Evolutionary conservation across 2,329 filamentous ascomycete species (phyloP).

Genomic region (Emmonsia crescens): DNA sequence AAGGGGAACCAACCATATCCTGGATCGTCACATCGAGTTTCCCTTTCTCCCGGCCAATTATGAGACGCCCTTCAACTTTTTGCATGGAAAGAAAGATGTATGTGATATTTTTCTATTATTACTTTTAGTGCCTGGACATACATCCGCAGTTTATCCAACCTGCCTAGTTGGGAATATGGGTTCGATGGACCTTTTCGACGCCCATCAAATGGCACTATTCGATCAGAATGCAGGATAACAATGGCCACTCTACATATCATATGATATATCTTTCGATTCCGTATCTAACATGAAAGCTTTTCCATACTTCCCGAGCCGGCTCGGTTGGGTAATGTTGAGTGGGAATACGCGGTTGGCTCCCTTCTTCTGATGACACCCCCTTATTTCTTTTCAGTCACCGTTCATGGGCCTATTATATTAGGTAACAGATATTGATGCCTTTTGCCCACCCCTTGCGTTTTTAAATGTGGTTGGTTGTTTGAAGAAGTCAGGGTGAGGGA

Average conservation of each 20-base stretch:
- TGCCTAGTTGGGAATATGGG: background rate
- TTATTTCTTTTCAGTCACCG: background rate
- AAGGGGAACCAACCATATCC: background rate
- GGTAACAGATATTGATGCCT: background rate
- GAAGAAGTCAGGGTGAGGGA: background rate
- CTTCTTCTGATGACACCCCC: background rate
- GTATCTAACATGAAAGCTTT: background rate
- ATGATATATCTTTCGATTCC: background rate
- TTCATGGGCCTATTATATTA: background rate
- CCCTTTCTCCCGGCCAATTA: background rate
- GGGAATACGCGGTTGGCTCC: background rate
- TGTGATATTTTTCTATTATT: background rate
- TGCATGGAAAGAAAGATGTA: no score
- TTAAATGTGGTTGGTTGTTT: background rate
- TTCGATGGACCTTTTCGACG: no score
- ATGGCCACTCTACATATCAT: background rate
- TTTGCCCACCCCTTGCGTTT: background rate
- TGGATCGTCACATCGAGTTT: background rate
- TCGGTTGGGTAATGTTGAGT: background rate
- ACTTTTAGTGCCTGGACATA: background rate
- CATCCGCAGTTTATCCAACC: background rate
- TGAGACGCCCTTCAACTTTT: background rate
- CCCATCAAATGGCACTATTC: background rate
- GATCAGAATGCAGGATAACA: background rate
- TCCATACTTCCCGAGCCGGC: background rate